These are phyloP conservation scores for Botrytis squamosa DNA, from an alignment of 2,329 filamentous ascomycete species.

Conservation along the genomic window DNA sequence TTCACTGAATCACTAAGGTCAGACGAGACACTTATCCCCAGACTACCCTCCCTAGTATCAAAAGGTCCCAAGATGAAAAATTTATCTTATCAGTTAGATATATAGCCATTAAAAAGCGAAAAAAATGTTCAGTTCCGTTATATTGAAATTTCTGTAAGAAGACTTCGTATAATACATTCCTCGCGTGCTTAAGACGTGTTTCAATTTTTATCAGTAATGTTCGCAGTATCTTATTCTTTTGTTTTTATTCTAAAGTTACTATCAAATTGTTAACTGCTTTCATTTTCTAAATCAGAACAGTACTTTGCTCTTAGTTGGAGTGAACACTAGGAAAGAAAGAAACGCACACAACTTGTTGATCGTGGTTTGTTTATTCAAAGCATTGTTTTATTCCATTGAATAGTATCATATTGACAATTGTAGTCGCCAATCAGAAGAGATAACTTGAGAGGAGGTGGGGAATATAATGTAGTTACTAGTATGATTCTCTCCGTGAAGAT, in stretches of 20 bases:
- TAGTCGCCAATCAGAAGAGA: neutral
- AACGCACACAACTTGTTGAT: neutral
- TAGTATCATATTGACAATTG: neutral
- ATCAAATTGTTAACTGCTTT: neutral
- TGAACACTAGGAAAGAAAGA: neutral
- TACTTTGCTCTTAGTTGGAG: neutral
- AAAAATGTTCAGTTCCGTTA: neutral
- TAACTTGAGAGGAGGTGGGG: neutral
- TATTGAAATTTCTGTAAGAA: neutral
- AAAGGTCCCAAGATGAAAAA: neutral
- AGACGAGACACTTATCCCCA: neutral
- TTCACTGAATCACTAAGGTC: neutral
- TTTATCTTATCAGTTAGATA: neutral
- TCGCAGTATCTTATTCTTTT: neutral
- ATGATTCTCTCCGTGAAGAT: neutral
- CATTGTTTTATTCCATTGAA: neutral
- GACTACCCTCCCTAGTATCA: neutral
- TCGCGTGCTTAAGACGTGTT: neutral
- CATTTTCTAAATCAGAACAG: neutral
- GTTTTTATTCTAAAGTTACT: neutral
- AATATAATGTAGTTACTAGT: neutral
- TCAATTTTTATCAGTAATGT: neutral
- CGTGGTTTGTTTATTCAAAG: neutral
- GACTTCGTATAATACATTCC: neutral
- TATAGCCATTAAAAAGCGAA: neutral